These are phyloP conservation scores for Boletus speciosus DNA, from an alignment of 768 basidiomycete species.

Conservation along the genomic window DNA sequence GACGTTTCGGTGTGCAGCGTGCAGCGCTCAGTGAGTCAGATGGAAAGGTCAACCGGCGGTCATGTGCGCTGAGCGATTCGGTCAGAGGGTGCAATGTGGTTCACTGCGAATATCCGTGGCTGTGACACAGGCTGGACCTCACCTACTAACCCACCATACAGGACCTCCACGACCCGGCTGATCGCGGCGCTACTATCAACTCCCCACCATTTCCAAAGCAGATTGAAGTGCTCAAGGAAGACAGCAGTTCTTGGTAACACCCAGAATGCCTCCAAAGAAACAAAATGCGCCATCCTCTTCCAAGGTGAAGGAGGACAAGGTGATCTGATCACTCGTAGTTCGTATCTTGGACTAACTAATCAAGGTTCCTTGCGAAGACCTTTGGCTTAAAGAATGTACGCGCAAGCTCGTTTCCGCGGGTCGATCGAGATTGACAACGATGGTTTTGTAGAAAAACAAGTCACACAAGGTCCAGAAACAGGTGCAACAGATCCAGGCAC, in stretches of 20 bases:
- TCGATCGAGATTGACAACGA: conserved; percentile 8
- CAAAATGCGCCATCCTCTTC: conserved; percentile 53
- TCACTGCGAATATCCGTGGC: neutral
- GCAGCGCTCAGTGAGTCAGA: neutral
- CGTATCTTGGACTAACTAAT: conserved; percentile 24
- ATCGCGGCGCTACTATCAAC: neutral
- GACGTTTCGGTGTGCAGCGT: neutral
- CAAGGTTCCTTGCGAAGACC: conserved; percentile 49
- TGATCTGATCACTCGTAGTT: conserved; percentile 30
- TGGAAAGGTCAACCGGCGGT: neutral
- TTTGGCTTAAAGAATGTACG: conserved; percentile 84
- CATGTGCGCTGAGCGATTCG: neutral
- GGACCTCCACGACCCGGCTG: neutral
- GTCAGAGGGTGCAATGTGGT: neutral
- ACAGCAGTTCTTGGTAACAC: neutral
- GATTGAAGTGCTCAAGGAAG: neutral
- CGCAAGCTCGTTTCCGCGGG: conserved; percentile 27
- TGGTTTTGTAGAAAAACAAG: conserved; percentile 75
- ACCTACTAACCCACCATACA: neutral
- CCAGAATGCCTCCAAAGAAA: conserved; percentile 78
- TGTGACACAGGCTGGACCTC: neutral
- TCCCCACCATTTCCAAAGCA: neutral
- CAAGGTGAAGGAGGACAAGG: conserved; percentile 83
- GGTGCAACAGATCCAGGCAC: conserved; percentile 75
- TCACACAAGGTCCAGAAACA: conserved; percentile 89